Base-by-base conservation (phyloP, 2,329 filamentous ascomycete genomes). In the Calonectria pauciramosa region DNA sequence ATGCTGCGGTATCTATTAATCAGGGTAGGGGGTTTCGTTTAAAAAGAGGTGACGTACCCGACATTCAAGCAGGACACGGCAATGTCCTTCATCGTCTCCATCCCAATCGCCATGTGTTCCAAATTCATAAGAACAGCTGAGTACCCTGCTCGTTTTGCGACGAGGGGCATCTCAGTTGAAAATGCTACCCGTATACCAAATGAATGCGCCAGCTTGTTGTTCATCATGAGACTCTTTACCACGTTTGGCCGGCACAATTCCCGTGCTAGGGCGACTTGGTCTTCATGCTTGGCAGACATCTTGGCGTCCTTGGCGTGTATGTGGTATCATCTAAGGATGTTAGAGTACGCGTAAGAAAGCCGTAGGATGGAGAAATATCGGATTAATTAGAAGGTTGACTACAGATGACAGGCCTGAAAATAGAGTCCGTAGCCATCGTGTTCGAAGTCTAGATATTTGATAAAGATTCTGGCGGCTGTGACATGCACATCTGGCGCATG, bases 81-180 rank as follows among this genome's bases (percentile, higher is more conserved):
- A 63, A 63, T 41, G n/a, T 63, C 56, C 23, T 38, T 63, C 34
- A 63, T 20, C 9, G 56, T 63, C 16, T 63, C 56, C 56, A 63
- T 63, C 11, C 34, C 56, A 14, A 63, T 63, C 20, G 56, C 56
- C 56, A 63, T 63, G 56, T 63, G 56, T 20, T 63, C 56, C 18
- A 63, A 26, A 41, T 63, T 63, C 56, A 63, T 63, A 13, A 63
- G 23, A 41, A 63, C 26, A 10, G 56, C 56, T 23, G 56, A 63
- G 36, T 63, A 63, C 23, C 56, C 56, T 26, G 56, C 56, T 36
- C 56, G 34, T 13, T 63, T 41, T 1, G 56, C 56, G 8, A 63
- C 56, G 13, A 63, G 56, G 4, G 56, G 56, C 56, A 63, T 63
- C 36, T 63, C 56, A 2, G 56, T 63, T 18, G 56, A 63, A 28